phyloP scores from a whole-genome alignment of 208 protist genomes.

The Vickermania spadyakhi region DNA sequence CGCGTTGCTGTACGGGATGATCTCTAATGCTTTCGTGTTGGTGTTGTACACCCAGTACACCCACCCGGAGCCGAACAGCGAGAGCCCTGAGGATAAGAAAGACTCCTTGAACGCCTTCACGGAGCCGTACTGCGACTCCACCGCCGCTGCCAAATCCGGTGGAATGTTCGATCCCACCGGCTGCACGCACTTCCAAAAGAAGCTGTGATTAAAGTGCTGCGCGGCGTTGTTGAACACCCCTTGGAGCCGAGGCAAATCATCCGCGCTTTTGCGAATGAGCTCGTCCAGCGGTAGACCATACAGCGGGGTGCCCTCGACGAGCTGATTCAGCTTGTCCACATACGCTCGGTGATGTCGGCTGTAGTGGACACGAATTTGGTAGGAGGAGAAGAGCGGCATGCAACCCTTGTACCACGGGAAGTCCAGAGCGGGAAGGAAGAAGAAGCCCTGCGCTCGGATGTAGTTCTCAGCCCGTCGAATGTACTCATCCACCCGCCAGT shows the following conservation, averaged over 20 bases:
- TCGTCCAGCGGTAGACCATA: slow-evolving; percentile 80
- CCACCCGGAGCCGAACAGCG: slow-evolving; percentile 88
- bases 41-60: slow-evolving; percentile 85
- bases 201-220: slow-evolving; percentile 90
- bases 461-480: slow-evolving; percentile 73
- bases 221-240: slow-evolving; percentile 88
- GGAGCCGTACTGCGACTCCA: slow-evolving; percentile 74
- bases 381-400: slow-evolving; percentile 79
- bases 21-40: slow-evolving; percentile 53
- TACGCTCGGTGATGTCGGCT: slow-evolving; percentile 83
- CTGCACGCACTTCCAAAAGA: slow-evolving; percentile 90
- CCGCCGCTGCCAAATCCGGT: slow-evolving; percentile 58
- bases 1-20: slow-evolving; percentile 71
- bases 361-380: slow-evolving; percentile 88
- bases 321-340: slow-evolving; percentile 86
- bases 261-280: slow-evolving; percentile 51
- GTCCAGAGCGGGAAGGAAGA: slow-evolving; percentile 84
- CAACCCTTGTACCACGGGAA: slow-evolving; percentile 88
- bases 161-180: slow-evolving; percentile 87
- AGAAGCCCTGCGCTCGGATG: slow-evolving; percentile 76
- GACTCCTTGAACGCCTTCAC: slow-evolving; percentile 74
- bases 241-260: slow-evolving; percentile 28
- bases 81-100: slow-evolving; percentile 59
- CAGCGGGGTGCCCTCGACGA: slow-evolving; percentile 79
- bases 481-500: slow-evolving; percentile 87